Percentiles rank a stretch among this genome's conserved stretches.
Conservation (phyloP, 2,329 filamentous ascomycete species). For the Leptodontidium sp. region DNA sequence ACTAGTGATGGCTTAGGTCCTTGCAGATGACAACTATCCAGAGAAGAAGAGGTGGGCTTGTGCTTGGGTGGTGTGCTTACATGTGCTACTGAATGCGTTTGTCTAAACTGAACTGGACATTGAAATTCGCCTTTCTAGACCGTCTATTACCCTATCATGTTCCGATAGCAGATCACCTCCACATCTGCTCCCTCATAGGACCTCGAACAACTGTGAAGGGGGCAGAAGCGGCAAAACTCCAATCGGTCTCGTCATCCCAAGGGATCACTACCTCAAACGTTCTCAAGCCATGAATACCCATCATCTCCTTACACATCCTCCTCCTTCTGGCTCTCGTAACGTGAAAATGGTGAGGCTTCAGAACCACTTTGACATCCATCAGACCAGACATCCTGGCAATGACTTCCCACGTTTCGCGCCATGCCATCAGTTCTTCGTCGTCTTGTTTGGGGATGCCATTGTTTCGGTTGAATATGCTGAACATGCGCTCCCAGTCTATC, state of each 20-base stretch:
- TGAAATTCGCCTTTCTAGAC: too few species aligned
- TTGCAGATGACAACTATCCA: too few species aligned
- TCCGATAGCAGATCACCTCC: not conserved
- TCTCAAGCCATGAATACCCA: constrained; percentile 31
- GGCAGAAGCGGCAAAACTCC: constrained; percentile 30
- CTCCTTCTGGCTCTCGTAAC: constrained; percentile 26
- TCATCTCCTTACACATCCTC: constrained; percentile 35
- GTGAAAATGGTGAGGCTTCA: constrained; percentile 30
- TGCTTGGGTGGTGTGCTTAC: too few species aligned
- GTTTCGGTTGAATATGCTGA: constrained; percentile 36
- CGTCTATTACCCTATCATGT: too few species aligned
- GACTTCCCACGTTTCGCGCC: constrained; percentile 34
- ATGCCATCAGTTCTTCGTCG: constrained; percentile 30
- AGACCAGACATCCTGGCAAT: constrained; percentile 32
- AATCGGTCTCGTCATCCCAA: constrained; percentile 31
- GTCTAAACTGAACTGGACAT: too few species aligned
- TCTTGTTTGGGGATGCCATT: constrained; percentile 28
- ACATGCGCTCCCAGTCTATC: constrained; percentile 35
- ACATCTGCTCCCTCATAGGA: constrained; percentile 9
- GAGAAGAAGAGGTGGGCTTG: too few species aligned
- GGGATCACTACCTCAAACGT: constrained; percentile 35
- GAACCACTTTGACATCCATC: constrained; percentile 29
- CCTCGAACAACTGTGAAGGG: constrained; percentile 33
- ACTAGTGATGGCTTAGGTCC: too few species aligned
- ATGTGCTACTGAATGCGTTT: too few species aligned